Evolutionary conservation across 139 green algal species (phyloP).

Genomic region (Picochlorum sp.): DNA sequence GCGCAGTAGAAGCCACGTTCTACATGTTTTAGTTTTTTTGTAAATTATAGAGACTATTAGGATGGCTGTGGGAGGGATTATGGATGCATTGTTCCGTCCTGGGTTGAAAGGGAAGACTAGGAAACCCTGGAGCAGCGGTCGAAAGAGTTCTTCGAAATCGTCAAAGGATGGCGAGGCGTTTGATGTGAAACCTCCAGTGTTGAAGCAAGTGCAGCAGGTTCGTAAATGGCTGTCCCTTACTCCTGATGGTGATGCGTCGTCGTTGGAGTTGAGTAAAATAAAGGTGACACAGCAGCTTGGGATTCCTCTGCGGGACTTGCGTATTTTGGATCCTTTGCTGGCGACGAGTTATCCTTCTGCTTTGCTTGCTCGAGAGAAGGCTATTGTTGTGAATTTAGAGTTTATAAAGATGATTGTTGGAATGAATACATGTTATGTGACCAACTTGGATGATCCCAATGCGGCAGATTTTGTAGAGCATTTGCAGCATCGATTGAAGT

Average conservation of each 20-base stretch:
- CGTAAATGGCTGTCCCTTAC: conserved; percentile 16
- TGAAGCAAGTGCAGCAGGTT: conserved; percentile 1
- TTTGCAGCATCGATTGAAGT: conserved; percentile 23
- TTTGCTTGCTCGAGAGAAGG: conserved; percentile 30
- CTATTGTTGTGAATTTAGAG: conserved; percentile 41
- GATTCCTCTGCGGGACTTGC: conserved; percentile 26
- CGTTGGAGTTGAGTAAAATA: conserved; percentile 26
- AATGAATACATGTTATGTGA: conserved; percentile 14
- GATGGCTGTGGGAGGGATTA: too few relatives aligned
- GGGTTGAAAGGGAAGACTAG: too few relatives aligned
- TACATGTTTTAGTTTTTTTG: too few relatives aligned
- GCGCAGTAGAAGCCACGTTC: too few relatives aligned
- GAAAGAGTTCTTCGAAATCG: too few relatives aligned
- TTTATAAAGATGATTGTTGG: conserved; percentile 32
- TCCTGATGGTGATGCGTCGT: neutral
- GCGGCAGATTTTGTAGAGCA: conserved; percentile 31
- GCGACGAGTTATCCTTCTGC: conserved; percentile 28
- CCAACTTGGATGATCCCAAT: conserved; percentile 25
- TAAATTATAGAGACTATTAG: too few relatives aligned
- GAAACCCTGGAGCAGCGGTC: too few relatives aligned
- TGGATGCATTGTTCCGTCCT: too few relatives aligned
- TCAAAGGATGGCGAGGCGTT: too few relatives aligned
- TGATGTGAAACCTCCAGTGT: neutral
- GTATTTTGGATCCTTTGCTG: conserved; percentile 36
- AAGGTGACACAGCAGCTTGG: conserved; percentile 15